A percentile compares a stretch with the other conserved stretches of the same genome.
These are phyloP conservation scores for Liquidambar formosana DNA, from an alignment of 164 flowering plant genomes.

Conservation along the genomic window DNA sequence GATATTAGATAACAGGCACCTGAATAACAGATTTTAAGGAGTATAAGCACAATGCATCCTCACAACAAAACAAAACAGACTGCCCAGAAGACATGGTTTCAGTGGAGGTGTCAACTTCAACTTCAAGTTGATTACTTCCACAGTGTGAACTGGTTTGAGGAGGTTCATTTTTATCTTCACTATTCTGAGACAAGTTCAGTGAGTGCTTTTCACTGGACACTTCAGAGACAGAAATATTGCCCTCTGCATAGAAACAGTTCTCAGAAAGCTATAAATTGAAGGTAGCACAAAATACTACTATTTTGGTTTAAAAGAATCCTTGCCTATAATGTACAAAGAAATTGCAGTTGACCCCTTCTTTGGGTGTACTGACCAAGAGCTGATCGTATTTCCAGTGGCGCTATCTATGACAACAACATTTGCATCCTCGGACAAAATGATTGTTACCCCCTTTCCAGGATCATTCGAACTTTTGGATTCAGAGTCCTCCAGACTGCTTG, in stretches of 20 bases:
- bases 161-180: conserved; percentile 19
- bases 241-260: conserved; percentile 30
- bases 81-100: conserved; percentile 13
- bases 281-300: neutral
- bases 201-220: conserved; percentile 14
- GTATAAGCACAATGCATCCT: conserved; percentile 22
- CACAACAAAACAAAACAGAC: conserved; percentile 27
- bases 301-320: conserved; percentile 13
- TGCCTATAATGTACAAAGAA: conserved; percentile 36
- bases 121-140: conserved; percentile 19
- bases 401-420: conserved; percentile 23
- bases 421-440: conserved; percentile 35
- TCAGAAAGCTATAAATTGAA: conserved; percentile 9
- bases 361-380: conserved; percentile 11
- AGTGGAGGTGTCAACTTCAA: conserved; percentile 12
- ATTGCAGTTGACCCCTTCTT: conserved; percentile 20
- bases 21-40: conserved; percentile 23
- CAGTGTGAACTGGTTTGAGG: neutral
- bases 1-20: conserved; percentile 16
- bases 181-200: conserved; percentile 8
- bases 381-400: conserved; percentile 19
- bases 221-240: conserved; percentile 18
- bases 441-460: conserved; percentile 8
- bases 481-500: conserved; percentile 14
- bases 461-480: conserved; percentile 14